Evolutionary conservation across 1,284 basidiomycete genomes (phyloP), one percentile per base, ranked within the genome.

Genomic region (Afroboletus lepidellus): DNA sequence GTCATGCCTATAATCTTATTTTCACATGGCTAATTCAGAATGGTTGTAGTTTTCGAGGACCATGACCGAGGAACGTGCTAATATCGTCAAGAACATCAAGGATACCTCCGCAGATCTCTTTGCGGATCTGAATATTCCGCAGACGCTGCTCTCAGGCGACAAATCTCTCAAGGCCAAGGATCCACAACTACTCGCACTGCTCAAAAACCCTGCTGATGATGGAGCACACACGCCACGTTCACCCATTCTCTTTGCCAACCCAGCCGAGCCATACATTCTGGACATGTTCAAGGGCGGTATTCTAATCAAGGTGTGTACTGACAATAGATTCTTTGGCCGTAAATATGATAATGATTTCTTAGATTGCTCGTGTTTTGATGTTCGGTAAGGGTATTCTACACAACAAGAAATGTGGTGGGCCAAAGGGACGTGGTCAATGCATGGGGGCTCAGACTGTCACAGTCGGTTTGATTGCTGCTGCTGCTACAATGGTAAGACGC

Each of bases 51-150:
- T 50, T n/a, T 27, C 21, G 9, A 53, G 44, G 41, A 29, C 41
- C 23, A 15, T 53, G n/a, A 44, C 38, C 1, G 11, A 53, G 8
- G 41, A 54, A 11, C 20, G 3, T 1, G 18, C 29, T 12, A 54
- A 54, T 16, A 52, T 54, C 2, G 8, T 54, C 29, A 54, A 54
- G 18, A 53, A 33, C 12, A 21, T 53, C 41, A 54, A 53, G 27
- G 50, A 54, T 6, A 3, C 43, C 18, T 33, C n/a, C 0, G 41
- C 12, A 0, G 13, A 53, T 21, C 33, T 53, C 16, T 54, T 54
- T 24, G 24, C 44, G n/a, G 13, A 25, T 15, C 41, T 54, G 21
- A 20, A 39, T 32, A 15, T 54, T 21, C 45, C 46, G 36, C 8
- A 39, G 1, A 33, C 12, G 1, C 15, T 53, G 8, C 43, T 54